A percentile compares a stretch with the other conserved stretches of the same genome.
Conservation (phyloP, 331 rosid species). For the Quercus lobata region DNA sequence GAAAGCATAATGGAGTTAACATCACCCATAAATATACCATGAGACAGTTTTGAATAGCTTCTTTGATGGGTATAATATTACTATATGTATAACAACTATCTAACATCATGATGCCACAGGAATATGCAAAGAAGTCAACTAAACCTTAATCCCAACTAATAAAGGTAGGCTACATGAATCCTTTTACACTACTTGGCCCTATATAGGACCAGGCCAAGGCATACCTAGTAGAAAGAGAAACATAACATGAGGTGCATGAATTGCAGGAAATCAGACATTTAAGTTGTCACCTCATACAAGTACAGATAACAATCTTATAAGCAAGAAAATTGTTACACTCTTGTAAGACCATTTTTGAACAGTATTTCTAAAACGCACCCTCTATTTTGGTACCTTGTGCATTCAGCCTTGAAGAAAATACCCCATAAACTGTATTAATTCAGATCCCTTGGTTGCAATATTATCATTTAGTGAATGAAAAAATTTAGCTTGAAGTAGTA, state of each 20-base stretch:
- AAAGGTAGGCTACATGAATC: background rate
- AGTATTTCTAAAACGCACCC: background rate
- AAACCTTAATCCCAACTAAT: background rate
- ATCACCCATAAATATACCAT: background rate
- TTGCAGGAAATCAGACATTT: background rate
- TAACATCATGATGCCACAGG: background rate
- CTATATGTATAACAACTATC: background rate
- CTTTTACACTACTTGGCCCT: background rate
- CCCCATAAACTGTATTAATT: background rate
- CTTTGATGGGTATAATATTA: constrained; percentile 1
- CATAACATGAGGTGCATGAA: background rate
- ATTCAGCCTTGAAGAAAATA: background rate
- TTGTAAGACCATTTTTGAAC: background rate
- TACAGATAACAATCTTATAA: background rate
- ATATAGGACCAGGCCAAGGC: background rate
- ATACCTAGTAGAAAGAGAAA: background rate
- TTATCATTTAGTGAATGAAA: too few relatives aligned
- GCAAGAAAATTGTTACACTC: background rate
- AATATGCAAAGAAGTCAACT: background rate
- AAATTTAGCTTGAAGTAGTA: too few relatives aligned
- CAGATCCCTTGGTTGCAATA: too few relatives aligned
- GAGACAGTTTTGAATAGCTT: background rate
- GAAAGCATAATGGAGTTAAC: constrained; percentile 1
- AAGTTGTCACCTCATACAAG: background rate
- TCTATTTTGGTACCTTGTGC: constrained; percentile 1